These are phyloP conservation scores for Sporothrix dimorphospora DNA, from an alignment of 2,329 filamentous ascomycete species.

Conservation along the genomic window DNA sequence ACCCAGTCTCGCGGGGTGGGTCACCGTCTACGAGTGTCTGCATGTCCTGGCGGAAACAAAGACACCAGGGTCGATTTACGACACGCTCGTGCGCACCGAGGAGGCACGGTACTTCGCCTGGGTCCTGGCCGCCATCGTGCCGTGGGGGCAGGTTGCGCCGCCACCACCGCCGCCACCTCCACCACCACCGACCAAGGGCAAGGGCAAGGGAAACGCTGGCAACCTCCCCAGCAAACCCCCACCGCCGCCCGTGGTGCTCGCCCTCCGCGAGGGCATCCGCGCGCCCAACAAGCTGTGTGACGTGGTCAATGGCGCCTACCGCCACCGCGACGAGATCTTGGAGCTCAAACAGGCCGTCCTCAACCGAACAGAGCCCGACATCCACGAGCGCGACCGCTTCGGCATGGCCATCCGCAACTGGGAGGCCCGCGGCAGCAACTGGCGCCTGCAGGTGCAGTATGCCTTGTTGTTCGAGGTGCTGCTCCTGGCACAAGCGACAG, in stretches of 20 bases:
- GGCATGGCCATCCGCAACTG: constrained; percentile 76
- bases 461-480: constrained; percentile 67
- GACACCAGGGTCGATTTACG: constrained; percentile 53
- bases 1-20: constrained; percentile 65
- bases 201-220: constrained; percentile 11
- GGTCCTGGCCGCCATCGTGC: constrained; percentile 73
- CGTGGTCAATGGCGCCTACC: constrained; percentile 51
- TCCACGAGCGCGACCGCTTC: constrained; percentile 62
- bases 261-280: constrained; percentile 77
- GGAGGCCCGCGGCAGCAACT: constrained; percentile 65
- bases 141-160: constrained; percentile 64
- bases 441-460: constrained; percentile 72
- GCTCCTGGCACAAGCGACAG: constrained; percentile 30
- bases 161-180: constrained; percentile 43
- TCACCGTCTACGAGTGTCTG: constrained; percentile 65
- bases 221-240: constrained; percentile 20
- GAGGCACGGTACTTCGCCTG: constrained; percentile 75
- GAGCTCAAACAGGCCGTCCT: constrained; percentile 55
- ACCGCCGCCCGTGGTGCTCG: constrained; percentile 63
- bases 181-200: constrained; percentile 44
- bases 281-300: constrained; percentile 75
- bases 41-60: constrained; percentile 51
- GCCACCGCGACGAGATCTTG: constrained; percentile 33
- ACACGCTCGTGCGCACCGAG: constrained; percentile 61
- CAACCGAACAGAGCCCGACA: constrained; percentile 48